These are phyloP conservation scores for Nakazawaea molendinolei DNA, from an alignment of 805 yeast species.

Conservation along the genomic window DNA sequence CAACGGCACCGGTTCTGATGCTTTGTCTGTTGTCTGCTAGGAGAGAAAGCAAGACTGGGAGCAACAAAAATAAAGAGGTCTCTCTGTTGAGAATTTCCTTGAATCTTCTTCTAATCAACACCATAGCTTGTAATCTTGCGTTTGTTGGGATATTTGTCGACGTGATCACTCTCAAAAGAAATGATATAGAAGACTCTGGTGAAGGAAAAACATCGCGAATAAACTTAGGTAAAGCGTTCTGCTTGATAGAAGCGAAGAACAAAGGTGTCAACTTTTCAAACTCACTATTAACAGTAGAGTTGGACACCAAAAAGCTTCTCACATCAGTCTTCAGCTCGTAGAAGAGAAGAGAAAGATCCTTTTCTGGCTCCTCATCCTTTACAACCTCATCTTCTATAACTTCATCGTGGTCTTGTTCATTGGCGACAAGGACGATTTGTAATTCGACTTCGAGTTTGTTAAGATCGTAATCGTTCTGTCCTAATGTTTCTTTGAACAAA, in stretches of 20 bases:
- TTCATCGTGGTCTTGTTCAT: constrained; percentile 13
- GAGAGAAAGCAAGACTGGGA: constrained; percentile 53
- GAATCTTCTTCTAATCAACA: constrained; percentile 29
- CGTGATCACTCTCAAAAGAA: constrained; percentile 48
- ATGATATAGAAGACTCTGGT: constrained; percentile 43
- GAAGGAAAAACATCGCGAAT: constrained; percentile 29
- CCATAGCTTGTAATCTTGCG: constrained; percentile 45
- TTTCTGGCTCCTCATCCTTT: constrained; percentile 21
- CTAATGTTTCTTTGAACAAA: constrained; percentile 31
- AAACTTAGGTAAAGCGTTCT: constrained; percentile 18
- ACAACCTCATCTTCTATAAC: constrained; percentile 19
- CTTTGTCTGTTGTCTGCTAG: constrained; percentile 42
- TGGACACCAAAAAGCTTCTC: constrained; percentile 28
- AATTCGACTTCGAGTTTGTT: constrained; percentile 57
- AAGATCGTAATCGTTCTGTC: constrained; percentile 27
- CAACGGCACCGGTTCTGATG: constrained; percentile 40
- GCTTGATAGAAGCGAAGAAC: constrained; percentile 37
- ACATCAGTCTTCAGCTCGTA: constrained; percentile 14
- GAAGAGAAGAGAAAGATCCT: no score
- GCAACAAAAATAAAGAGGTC: constrained; percentile 40
- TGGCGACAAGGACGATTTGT: constrained; percentile 49
- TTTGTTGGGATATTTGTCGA: constrained; percentile 54
- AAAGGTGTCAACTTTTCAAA: constrained; percentile 35
- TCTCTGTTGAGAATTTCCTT: constrained; percentile 25
- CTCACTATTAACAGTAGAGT: constrained; percentile 26